Base-by-base conservation (phyloP, 2,329 filamentous ascomycete genomes). In the Neurospora sp. region DNA sequence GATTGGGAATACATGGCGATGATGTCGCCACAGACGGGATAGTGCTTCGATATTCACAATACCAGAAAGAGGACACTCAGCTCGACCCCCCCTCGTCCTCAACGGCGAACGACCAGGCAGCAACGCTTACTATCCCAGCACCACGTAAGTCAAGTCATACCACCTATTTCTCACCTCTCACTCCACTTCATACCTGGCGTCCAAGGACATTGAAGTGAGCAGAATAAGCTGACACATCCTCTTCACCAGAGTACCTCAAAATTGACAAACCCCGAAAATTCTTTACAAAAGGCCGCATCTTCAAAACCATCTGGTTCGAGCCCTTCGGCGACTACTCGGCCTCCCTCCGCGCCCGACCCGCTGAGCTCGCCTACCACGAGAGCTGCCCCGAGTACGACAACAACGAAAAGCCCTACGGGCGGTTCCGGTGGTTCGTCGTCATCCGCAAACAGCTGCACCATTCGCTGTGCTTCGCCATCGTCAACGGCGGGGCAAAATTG, bases 281-380 rank as follows among this genome's bases (percentile, higher is more conserved):
- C 73, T 77, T 77, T 69, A 46, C 52, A 15, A 23, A 72, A 10
- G 76, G 76, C 1, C 74, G 76, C 58, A 75, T 77, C 71, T 77
- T 77, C 73, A 75, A 76, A 38, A 70, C 73, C 6, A 71, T 73
- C n/a, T 77, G 76, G 76, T 77, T 76, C 72, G 76, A 77, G 58
- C 74, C 76, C 2, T 68, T 46, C n/a, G 66, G 67, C 23, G 43
- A 68, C 17, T 62, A 17, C 23, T 62, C 52, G 13, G 28, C 23
- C 52, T 36, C 52, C 28, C 13, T 28, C 11, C 28, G 42, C 23
- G 67, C 68, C 36, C 66, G 36, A 39, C 39, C 66, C n/a, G 43
- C 13, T 15, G 66, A 52, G 38, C 66, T 46, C 15, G 10, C 70
- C 10, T 71, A 71, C 8, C 67, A 42, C 15, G 68, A 72, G 6